Base-by-base conservation (phyloP, 2,329 filamentous ascomycete genomes). In the Xylariaceae sp. region DNA sequence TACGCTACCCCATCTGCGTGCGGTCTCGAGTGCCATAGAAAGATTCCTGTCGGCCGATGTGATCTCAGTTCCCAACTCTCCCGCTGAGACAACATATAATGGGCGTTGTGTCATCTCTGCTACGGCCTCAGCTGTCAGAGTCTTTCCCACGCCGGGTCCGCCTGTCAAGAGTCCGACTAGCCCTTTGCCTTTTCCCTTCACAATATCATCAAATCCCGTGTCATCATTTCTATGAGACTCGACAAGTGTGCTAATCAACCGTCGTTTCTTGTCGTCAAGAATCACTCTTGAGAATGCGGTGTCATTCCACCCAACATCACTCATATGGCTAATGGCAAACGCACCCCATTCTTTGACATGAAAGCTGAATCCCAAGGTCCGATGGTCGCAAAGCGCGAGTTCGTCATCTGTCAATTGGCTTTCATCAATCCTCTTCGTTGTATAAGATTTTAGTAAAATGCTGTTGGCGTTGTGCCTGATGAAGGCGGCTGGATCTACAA, bases 91-190 rank as follows among this genome's bases (percentile, higher is more conserved):
- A 18, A 56, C 60, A 48, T 68, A 70, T 5, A 70, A 58, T n/a
- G 65, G 68, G 7, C 54, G 48, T 12, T 58, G 55, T 11, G 22
- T 19, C 12, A 22, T 14, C 15, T 43, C 41, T 19, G 41, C n/a
- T 12, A 43, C 22, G 11, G 22, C 41, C 48, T 68, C 62, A 6
- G 65, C 67, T 1, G 66, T 69, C 27, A 69, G 55, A 3, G 46
- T 44, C 31, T 48, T 75, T 19, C 73, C 72, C 0, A 70, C 73
- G 3, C 73, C 73, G 0, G 73, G 71, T 0, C 68, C 69, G 0
- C 72, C 71, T 6, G 65, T 70, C 11, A 75, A 63, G 1, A 75
- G 65, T 31, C 73, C 64, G 47, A 75, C 68, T 15, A 75, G 62
- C 5, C 72, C 71, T 42, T 71, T 19, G 22, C 41, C 41, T 19